Base-by-base conservation (phyloP, 1,284 basidiomycete species). In the Trichosporon sp. region DNA sequence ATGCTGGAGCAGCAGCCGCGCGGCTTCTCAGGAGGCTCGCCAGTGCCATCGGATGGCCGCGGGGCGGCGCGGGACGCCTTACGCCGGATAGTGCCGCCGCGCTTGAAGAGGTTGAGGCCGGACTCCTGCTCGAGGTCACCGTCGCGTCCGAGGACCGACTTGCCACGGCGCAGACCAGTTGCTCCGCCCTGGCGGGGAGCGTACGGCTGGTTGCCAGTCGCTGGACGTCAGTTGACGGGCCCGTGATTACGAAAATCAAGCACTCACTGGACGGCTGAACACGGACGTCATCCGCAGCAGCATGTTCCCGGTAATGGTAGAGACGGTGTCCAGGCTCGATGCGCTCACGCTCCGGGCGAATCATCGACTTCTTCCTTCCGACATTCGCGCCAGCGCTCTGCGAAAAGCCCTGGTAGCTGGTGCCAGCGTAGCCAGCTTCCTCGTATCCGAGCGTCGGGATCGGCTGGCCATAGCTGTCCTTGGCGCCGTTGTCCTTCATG, bases 321-420 rank as follows among this genome's bases (percentile, higher is more conserved):
- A 96, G 90, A 56, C 95, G 88, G 85, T 98, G 95, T 63, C 89
- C 90, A 9, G 95, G 95, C 79, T 98, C 95, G 77, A 98, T 93
- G 86, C 96, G 92, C 86, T 98, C 96, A 72, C 96, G 87, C 83
- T 99, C 96, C 8, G 97, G 96, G 68, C 89, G 87, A 67, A 98
- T 93, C 62, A 99, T 87, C 78, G 91, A 93, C 87, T 95, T 96
- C 87, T 98, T 98, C 79, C 95, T 85, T 68, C 85, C 84, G 60
- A 92, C 83, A 80, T 83, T 81, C 12, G 76, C 78, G 32, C 79
- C 78, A 31, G 75, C 75, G 11, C 65, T 69, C 9, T 72, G 69
- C 1, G 78, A 78, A 58, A 80, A 82, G 7, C 80, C 78, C 66
- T 75, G 76, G 11, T 74, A 71, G 65, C 77, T 76, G 7, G 72